Evolutionary conservation across 1,284 basidiomycete species (phyloP).

Genomic region (Abortiporus biennis): DNA sequence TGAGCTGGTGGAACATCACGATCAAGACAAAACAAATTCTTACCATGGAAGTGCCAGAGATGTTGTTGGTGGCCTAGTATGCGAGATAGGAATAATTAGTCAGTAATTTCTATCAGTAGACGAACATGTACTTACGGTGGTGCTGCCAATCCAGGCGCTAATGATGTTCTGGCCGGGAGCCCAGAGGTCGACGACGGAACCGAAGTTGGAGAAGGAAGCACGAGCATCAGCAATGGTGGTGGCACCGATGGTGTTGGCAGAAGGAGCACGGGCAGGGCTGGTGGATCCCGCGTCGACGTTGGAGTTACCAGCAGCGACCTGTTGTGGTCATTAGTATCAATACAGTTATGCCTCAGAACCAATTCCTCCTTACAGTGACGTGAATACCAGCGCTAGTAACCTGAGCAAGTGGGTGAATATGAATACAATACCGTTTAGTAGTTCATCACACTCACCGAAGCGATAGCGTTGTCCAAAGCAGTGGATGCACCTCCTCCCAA

Average conservation of each 20-base stretch:
- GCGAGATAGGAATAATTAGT: not conserved
- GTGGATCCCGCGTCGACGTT: conserved; percentile 19
- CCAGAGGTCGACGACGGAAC: conserved; percentile 28
- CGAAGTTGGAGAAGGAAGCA: conserved; percentile 29
- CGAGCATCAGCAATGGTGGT: conserved; percentile 45
- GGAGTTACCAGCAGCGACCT: conserved; percentile 23
- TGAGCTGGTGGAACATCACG: not conserved
- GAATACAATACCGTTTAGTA: too few species aligned
- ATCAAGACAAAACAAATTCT: not conserved
- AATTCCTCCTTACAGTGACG: conserved; percentile 16
- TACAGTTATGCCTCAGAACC: too few species aligned
- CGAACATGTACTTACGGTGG: conserved; percentile 13
- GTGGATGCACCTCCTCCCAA: conserved; percentile 61
- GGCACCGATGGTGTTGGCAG: conserved; percentile 62
- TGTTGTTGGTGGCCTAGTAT: conserved; percentile 22
- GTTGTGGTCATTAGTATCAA: too few species aligned
- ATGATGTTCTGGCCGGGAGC: conserved; percentile 30
- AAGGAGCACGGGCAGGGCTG: conserved; percentile 31
- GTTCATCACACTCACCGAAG: conserved; percentile 15
- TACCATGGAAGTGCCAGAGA: conserved; percentile 29
- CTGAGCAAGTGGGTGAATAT: conserved; percentile 1
- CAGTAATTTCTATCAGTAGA: not conserved
- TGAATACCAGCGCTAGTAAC: conserved; percentile 26
- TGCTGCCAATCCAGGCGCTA: conserved; percentile 26
- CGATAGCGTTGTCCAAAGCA: conserved; percentile 60